These are phyloP conservation scores for Cnidoscolus chayamansa DNA, from an alignment of 441 rosid species.

Conservation along the genomic window DNA sequence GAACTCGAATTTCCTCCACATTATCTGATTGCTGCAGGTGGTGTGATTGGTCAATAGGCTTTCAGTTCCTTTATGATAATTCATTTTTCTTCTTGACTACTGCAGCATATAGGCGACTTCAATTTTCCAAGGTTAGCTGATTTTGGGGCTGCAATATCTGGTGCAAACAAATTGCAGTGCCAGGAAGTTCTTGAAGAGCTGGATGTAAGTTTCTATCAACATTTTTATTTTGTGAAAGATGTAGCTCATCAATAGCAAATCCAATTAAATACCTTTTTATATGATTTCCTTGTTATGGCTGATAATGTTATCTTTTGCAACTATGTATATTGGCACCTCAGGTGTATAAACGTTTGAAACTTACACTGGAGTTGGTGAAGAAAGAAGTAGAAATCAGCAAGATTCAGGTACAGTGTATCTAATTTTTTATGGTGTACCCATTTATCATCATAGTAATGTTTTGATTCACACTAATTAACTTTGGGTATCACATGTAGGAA, in stretches of 20 bases:
- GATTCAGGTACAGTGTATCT: conserved; percentile 60
- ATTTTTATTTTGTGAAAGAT: conserved; percentile 10
- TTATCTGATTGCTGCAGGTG: conserved; percentile 5
- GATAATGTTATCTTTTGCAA: not conserved
- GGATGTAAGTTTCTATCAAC: conserved; percentile 58
- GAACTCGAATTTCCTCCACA: not conserved
- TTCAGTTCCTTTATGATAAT: not conserved
- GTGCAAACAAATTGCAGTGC: conserved; percentile 81
- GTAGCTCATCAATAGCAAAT: not conserved
- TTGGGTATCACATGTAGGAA: conserved; percentile 50
- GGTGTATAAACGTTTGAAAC: conserved; percentile 79
- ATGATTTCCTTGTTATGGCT: conserved; percentile 1
- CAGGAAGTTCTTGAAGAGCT: conserved; percentile 97
- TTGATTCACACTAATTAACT: conserved; percentile 22
- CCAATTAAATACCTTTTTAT: not conserved
- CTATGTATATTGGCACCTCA: conserved; percentile 22
- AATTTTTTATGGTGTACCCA: not conserved
- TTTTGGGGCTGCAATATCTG: conserved; percentile 99
- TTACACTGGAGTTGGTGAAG: conserved; percentile 68
- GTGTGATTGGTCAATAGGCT: conserved; percentile 12
- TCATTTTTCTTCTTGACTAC: conserved; percentile 19
- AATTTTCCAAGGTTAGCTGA: conserved; percentile 87
- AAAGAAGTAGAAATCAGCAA: conserved; percentile 90
- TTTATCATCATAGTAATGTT: conserved; percentile 22
- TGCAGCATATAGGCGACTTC: conserved; percentile 96